Evolutionary conservation across 129 eudicot genomes (phyloP).

Genomic region (Kitagawia praeruptora): DNA sequence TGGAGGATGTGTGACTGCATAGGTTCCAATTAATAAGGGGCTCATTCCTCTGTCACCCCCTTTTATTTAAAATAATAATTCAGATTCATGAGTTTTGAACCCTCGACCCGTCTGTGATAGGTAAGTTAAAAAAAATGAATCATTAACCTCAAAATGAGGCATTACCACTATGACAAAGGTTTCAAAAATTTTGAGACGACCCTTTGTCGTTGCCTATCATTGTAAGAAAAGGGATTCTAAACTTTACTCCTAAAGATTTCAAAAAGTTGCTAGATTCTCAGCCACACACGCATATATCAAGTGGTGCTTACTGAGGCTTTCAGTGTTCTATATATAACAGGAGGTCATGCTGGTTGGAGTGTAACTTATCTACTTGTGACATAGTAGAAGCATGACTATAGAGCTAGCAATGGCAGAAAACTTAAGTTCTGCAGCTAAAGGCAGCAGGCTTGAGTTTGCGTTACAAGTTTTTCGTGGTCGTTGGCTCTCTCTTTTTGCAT

Average conservation of each 20-base stretch:
- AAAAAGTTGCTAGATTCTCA: neutral
- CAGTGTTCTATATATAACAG: neutral
- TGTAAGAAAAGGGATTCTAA: neutral
- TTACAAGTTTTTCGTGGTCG: slow-evolving; percentile 48
- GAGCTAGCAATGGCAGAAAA: slow-evolving; percentile 5
- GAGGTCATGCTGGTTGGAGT: neutral
- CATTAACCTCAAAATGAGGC: neutral
- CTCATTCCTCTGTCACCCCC: neutral
- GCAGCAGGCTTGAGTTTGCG: slow-evolving; percentile 5
- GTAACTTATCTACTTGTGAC: neutral
- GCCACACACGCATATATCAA: neutral
- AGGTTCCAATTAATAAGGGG: neutral
- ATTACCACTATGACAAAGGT: neutral
- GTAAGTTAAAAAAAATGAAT: neutral
- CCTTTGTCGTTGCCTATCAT: neutral
- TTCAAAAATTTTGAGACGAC: neutral
- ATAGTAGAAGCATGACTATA: neutral
- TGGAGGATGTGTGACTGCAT: neutral
- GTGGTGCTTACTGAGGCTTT: neutral
- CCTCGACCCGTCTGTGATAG: neutral
- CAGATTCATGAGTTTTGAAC: neutral
- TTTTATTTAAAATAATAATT: neutral
- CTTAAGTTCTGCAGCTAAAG: slow-evolving; percentile 10
- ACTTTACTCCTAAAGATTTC: neutral
- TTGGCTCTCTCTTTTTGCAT: slow-evolving; percentile 79